Base-by-base conservation (phyloP, 208 protist species). In the Blechomonas ayalai region DNA sequence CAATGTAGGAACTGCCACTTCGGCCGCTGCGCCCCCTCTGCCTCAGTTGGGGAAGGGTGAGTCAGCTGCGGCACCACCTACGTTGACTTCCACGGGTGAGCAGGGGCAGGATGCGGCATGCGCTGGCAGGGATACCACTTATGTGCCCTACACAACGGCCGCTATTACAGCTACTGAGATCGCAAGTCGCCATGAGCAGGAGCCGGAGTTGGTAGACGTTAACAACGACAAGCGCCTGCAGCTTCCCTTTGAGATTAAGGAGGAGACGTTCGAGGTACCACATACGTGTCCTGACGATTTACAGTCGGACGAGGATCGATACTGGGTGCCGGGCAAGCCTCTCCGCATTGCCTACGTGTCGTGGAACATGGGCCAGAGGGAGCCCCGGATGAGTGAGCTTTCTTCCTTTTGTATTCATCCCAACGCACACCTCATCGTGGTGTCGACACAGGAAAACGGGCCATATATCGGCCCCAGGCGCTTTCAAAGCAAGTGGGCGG, bases 371-470 rank as follows among this genome's bases (percentile, higher is more conserved):
- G 81, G 61, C 4, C 56, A 61, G 32, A 68, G 48, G 16, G 9
- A 32, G 3, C 69, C 85, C 20, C 35, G 62, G 23, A 66, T 69
- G 43, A 29, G 41, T 1, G 73, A 88, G 35, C 59, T 93, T 5
- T 64, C 73, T 2, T 37, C 43, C 0, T 59, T 66, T 35, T 93
- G 80, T 32, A 73, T 93, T 19, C 75, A 71, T 40, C 80, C 74
- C 12, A 88, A 88, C 53, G 85, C 77, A 2, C 85, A 93, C 46
- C 48, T 93, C 33, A 41, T 93, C 19, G 73, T 75, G 26, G 78
- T 93, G 1, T 76, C 59, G 16, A 90, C 85, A 5, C 85, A 93
- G 47, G 85, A 90, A 37, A 93, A 93, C 43, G 78, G 78, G 2
- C 59, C 60, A 2, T 82, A 81, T 35, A 10, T 83, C 4, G 62